Evolutionary conservation across 202 grass and related monocot genomes (phyloP), one percentile per base, ranked within the genome.

Genomic region (Setaria italica): DNA sequence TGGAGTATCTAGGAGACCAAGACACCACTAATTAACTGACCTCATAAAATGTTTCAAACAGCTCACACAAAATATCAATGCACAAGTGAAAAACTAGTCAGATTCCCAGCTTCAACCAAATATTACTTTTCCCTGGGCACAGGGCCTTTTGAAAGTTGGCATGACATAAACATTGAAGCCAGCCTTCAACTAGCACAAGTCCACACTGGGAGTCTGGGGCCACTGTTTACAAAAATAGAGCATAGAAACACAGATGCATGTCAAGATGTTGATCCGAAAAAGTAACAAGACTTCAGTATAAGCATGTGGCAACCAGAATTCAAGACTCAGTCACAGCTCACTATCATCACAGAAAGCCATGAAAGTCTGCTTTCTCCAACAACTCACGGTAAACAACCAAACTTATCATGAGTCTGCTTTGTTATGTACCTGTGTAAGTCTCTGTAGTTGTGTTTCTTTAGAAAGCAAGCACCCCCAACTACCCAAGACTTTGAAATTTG

Each of bases 71-170:
- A 72, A 82, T 48, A 67, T 20, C 0, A 2, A 79, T 50, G 54
- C 74, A 34, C 58, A 68, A 45, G 46, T 37, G 25, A 7, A 19
- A 62, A 70, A 62, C 16, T 70, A 50, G 39, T 62, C 51, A 79
- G 76, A 49, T 78, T 60, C 66, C 35, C 65, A 78, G 55, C 21
- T 85, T 60, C 29, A 19, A 50, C 54, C 30, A 30, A 78, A 76
- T n/a, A 57, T 34, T 56, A 83, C 6, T 41, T 63, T 51, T 19
- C 73, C 39, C 16, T 12, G 6, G 15, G 17, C 7, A 49, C 62
- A 37, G 16, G 0, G 3, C 17, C 11, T 73, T 63, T 37, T 20
- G 41, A 62, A 83, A 83, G 21, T 73, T 72, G 39, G 53, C 15
- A 82, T 62, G 2, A 19, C 11, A 71, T 32, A 32, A 70, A 45